Evolutionary conservation across 441 rosid species (phyloP).

Genomic region (Macaranga tanarius): DNA sequence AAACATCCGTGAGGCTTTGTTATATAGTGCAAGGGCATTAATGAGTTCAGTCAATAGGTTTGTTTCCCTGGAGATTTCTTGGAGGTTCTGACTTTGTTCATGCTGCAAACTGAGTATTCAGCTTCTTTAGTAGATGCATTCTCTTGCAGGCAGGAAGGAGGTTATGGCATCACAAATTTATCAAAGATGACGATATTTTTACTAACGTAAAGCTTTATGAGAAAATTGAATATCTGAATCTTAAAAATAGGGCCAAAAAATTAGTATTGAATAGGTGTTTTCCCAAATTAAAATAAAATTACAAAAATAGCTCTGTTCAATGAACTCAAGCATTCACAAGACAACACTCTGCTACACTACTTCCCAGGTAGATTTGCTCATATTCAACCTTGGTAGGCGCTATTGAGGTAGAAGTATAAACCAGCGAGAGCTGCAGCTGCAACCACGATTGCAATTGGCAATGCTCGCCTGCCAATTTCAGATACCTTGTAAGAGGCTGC

Average conservation of each 20-base stretch:
- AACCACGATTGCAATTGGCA: conserved; percentile 69
- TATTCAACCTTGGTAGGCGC: conserved; percentile 31
- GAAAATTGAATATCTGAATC: background rate
- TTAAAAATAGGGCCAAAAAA: background rate
- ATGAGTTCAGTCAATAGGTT: too few species aligned
- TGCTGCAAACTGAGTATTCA: too few species aligned
- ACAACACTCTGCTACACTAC: background rate
- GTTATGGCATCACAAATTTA: background rate
- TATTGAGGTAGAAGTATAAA: conserved; percentile 75
- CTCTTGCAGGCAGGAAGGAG: background rate
- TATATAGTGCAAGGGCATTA: background rate
- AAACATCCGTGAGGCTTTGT: background rate
- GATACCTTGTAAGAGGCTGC: background rate
- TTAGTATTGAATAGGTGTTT: conserved; percentile 15
- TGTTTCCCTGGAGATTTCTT: background rate
- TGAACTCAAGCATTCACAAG: conserved; percentile 1
- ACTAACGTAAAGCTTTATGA: background rate
- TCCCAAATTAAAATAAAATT: conserved; percentile 8
- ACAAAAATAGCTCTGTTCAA: conserved; percentile 7
- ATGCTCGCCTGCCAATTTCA: conserved; percentile 49
- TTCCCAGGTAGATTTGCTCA: background rate
- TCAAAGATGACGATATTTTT: background rate
- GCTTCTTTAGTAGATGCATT: background rate
- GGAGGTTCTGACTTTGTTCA: background rate
- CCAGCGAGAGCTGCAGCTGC: conserved; percentile 70